Conservation (phyloP, 1,284 basidiomycete genomes). For the Neotropicomus parvogracilis region DNA sequence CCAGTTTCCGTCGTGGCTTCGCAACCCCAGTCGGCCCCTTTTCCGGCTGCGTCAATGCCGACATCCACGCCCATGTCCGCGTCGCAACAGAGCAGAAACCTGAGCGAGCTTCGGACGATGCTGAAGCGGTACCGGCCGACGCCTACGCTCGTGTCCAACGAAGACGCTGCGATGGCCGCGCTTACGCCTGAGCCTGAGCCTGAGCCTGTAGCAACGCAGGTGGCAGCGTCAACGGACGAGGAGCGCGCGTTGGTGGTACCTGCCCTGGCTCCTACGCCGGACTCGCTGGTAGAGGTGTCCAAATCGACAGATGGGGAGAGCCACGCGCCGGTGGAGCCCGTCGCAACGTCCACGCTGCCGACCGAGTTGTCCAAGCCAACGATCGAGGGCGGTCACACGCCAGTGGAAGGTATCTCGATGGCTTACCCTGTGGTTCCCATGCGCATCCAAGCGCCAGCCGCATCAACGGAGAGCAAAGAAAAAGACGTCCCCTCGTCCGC, state of each 20-base stretch:
- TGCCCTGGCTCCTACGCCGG: too few species aligned
- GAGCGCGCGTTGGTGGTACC: neutral
- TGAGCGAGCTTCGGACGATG: constrained; percentile 20
- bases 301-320: too few species aligned
- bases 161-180: neutral
- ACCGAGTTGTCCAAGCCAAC: too few species aligned
- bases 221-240: neutral
- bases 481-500: too few species aligned
- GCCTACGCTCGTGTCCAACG: neutral
- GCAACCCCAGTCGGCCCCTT: neutral
- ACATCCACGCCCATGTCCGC: too few species aligned
- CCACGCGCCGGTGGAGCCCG: too few species aligned
- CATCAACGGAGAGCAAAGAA: too few species aligned
- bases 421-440: too few species aligned
- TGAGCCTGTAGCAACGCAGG: neutral
- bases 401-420: too few species aligned
- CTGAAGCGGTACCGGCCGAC: constrained; percentile 9
- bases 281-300: too few species aligned
- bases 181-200: neutral
- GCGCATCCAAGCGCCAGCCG: too few species aligned
- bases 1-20: neutral
- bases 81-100: constrained; percentile 8
- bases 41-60: neutral
- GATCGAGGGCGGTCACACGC: neutral
- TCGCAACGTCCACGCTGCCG: too few species aligned